Evolutionary conservation across 306 rosid species (phyloP), one percentile per base, ranked within the genome.

Genomic region (Quercus robur): DNA sequence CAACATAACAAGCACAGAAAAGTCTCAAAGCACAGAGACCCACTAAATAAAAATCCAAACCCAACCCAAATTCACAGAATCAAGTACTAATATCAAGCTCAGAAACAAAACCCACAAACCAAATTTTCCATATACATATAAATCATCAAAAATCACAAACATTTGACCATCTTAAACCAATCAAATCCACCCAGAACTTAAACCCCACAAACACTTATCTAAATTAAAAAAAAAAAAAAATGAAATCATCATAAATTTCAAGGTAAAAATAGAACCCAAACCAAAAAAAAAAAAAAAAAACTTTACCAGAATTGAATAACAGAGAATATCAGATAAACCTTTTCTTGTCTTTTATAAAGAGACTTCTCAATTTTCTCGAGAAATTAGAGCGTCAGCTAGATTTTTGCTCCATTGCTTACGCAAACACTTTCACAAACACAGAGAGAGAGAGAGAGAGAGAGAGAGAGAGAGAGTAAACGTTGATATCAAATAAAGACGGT

Each of bases 301-400:
- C 13, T 18, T 35, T 21, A 86, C 81, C 89, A 56, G 86, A 78
- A 78, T 82, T 70, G 80, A 77, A 38, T 79, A 77, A 62, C 31
- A 25, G 71, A 75, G 74, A 71, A 55, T 71, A 56, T 41, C n/a
- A 17, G 41, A 49, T 71, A 61, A 62, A 49, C 79, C 73, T 81
- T 81, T 80, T 49, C 75, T 80, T 80, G 72, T 75, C 23, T 75
- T 56, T 44, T n/a, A 26, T 49, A 30, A 63, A 57, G 78, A 46
- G 85, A 83, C 30, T 68, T 76, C 83, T 73, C 75, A 61, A 71
- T 80, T 80, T 83, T 70, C 71, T n/a, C 23, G n/a, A 57, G 79
- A 79, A 77, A 74, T 71, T 21, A 19, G 15, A 75, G 77, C 76
- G 78, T 58, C 80, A 79, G 86, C 78, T 26, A 49, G 13, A 49